phyloP scores from a whole-genome alignment of 2,329 filamentous ascomycete species.

The Fusarium sp. region DNA sequence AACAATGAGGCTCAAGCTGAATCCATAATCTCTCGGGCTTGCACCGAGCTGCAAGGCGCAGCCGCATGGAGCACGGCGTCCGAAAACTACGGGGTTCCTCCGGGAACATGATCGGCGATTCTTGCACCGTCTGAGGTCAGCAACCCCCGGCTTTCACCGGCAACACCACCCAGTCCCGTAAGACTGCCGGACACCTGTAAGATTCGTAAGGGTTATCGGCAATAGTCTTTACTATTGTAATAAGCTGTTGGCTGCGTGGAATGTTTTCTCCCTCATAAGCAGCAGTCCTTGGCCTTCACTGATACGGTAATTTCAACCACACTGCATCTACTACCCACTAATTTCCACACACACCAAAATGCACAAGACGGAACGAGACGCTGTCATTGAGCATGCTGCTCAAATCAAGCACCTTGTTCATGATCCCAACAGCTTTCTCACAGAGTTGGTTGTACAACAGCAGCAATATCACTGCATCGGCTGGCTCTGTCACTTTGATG shows the following conservation, averaged over 20 bases:
- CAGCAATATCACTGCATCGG: constrained; percentile 31
- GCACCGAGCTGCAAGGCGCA: not conserved
- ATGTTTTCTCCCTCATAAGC: not conserved
- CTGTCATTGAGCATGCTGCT: constrained; percentile 26
- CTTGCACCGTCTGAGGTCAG: not conserved
- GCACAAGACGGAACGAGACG: constrained; percentile 29
- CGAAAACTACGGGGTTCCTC: constrained; percentile 6
- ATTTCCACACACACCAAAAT: constrained; percentile 2
- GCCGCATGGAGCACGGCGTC: constrained; percentile 9
- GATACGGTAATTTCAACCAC: not conserved
- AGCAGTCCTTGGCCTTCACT: not conserved
- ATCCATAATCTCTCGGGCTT: not conserved
- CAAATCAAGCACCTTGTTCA: constrained; percentile 25
- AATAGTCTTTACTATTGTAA: not conserved
- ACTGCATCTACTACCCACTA: not conserved
- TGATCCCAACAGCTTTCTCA: constrained; percentile 32
- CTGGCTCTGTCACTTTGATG: constrained; percentile 29
- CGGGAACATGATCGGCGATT: not conserved
- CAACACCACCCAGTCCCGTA: not conserved
- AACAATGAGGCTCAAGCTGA: not conserved
- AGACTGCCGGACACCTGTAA: not conserved
- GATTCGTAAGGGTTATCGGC: not conserved
- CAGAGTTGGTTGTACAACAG: constrained; percentile 27
- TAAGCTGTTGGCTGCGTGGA: not conserved
- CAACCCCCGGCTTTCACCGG: not conserved